These are phyloP conservation scores for Fusarium bulbicola DNA, from an alignment of 2,329 filamentous ascomycete species.

Conservation along the genomic window DNA sequence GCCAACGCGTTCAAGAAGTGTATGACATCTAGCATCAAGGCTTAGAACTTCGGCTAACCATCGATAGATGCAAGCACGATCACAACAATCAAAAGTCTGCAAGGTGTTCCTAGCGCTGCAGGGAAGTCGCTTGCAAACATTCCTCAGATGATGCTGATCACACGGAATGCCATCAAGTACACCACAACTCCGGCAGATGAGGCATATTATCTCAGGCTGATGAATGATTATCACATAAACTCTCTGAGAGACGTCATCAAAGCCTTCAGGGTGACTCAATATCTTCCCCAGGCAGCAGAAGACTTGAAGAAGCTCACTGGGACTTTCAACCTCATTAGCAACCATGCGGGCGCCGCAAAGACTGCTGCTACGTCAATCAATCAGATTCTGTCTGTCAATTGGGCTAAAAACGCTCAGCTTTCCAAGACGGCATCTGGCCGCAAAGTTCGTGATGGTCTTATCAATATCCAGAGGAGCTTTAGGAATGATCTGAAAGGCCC, in stretches of 20 bases:
- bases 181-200: not conserved
- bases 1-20: not conserved
- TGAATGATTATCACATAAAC: not conserved
- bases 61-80: not conserved
- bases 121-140: not conserved
- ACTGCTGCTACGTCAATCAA: not conserved
- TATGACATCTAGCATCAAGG: not conserved
- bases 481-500: slow-evolving; percentile 17
- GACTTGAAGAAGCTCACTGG: not conserved
- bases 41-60: accelerated
- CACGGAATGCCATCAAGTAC: not conserved
- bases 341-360: not conserved
- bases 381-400: not conserved
- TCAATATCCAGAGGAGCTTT: not conserved
- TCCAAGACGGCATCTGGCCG: not conserved
- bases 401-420: not conserved
- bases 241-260: not conserved
- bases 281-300: not conserved
- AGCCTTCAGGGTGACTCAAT: not conserved
- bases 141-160: not conserved
- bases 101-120: not conserved
- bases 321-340: not conserved
- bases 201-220: not conserved
- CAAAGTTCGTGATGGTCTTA: not conserved
- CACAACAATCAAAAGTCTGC: not conserved